These are phyloP conservation scores for Agaricales sp. DNA, from an alignment of 1,284 basidiomycete species.

Conservation along the genomic window DNA sequence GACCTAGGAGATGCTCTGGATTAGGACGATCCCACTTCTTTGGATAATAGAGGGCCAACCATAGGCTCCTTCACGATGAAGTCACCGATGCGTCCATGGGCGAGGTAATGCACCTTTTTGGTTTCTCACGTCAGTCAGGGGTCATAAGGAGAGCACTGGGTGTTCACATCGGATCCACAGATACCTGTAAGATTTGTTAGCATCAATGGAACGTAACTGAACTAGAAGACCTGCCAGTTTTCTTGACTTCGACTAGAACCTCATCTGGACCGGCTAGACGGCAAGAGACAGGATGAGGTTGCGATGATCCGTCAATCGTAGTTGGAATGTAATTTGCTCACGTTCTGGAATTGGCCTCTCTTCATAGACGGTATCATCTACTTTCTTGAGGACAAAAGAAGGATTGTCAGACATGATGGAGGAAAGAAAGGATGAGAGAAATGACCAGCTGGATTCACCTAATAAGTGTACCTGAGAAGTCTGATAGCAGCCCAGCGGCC, in stretches of 20 bases:
- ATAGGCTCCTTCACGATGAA: constrained; percentile 73
- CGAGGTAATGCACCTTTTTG: constrained; percentile 73
- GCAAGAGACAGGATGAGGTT: constrained; percentile 6
- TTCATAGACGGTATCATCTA: constrained; percentile 70
- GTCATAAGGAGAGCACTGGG: too few relatives aligned
- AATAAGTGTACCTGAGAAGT: not conserved
- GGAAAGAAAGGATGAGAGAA: constrained; percentile 9
- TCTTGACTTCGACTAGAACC: constrained; percentile 86
- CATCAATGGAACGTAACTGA: constrained; percentile 1
- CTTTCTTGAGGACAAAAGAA: constrained; percentile 68
- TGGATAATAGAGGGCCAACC: constrained; percentile 27
- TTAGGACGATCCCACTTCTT: not conserved
- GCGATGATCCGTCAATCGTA: constrained; percentile 2
- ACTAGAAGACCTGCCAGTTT: constrained; percentile 53
- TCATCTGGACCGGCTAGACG: constrained; percentile 59
- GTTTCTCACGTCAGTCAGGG: too few relatives aligned
- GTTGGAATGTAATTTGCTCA: constrained; percentile 21
- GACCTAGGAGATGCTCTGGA: constrained; percentile 25
- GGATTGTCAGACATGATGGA: constrained; percentile 59
- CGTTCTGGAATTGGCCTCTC: constrained; percentile 71
- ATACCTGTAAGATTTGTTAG: constrained; percentile 45
- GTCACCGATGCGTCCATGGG: constrained; percentile 69
- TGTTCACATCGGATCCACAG: constrained; percentile 75
- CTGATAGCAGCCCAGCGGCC: too few relatives aligned
- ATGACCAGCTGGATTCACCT: not conserved